phyloP scores from a whole-genome alignment of 495 filamentous ascomycete species.

The Penicillium silybi region DNA sequence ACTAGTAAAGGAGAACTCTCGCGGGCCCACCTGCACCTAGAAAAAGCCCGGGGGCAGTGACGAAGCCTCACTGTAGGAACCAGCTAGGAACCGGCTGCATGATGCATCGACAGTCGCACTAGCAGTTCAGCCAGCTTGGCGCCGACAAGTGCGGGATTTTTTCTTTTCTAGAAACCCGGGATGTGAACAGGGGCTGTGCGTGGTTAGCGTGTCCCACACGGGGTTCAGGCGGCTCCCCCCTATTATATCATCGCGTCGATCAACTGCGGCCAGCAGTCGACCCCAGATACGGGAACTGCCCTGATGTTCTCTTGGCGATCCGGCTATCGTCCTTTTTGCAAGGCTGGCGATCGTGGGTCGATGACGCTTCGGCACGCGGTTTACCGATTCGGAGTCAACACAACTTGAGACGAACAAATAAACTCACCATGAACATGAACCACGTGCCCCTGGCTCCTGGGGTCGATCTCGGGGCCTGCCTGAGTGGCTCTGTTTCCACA shows the following conservation, averaged over 20 bases:
- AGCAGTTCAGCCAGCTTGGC: slow-evolving; percentile 2
- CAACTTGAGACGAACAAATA: neutral
- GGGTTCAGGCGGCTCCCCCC: neutral
- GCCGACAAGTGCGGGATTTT: slow-evolving; percentile 21
- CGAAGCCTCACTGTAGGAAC: slow-evolving; percentile 3
- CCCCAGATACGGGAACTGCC: slow-evolving; percentile 2
- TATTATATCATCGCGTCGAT: slow-evolving; percentile 6
- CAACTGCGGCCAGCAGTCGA: neutral
- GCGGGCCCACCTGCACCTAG: neutral
- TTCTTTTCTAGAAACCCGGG: slow-evolving; percentile 16
- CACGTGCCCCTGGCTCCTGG: too few relatives aligned
- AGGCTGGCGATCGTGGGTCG: slow-evolving; percentile 5
- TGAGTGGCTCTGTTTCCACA: neutral
- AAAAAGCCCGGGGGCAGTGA: neutral
- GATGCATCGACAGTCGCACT: neutral
- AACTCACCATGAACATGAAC: neutral
- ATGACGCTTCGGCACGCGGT: neutral
- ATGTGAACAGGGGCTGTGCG: neutral
- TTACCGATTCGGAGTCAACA: neutral
- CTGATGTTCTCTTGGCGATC: slow-evolving; percentile 1
- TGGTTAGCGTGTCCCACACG: neutral
- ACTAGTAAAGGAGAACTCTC: neutral
- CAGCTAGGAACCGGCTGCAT: slow-evolving; percentile 1
- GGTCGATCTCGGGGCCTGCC: neutral
- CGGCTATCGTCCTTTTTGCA: neutral